Evolutionary conservation across 75 land plant species (phyloP).

Genomic region (Pinus albicaulis): DNA sequence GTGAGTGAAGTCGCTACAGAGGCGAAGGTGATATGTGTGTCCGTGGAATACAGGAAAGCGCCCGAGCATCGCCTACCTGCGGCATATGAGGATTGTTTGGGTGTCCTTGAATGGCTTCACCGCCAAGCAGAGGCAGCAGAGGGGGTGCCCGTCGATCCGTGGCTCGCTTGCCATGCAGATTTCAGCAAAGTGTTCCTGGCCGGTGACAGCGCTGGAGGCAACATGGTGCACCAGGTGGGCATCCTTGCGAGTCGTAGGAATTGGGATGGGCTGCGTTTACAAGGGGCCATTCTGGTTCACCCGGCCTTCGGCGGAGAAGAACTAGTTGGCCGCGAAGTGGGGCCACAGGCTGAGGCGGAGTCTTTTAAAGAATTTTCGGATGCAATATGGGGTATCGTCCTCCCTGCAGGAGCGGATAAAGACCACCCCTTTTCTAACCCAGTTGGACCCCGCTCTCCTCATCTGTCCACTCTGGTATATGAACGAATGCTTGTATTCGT

Average conservation of each 20-base stretch:
- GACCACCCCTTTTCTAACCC: too few species aligned
- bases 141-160: constrained; percentile 19
- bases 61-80: constrained; percentile 63
- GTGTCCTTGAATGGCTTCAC: constrained; percentile 48
- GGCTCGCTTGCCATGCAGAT: constrained; percentile 25
- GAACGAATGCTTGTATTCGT: background rate
- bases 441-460: background rate
- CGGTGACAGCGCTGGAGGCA: constrained; percentile 72
- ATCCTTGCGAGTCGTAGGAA: background rate
- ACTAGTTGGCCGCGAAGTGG: constrained; percentile 14
- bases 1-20: constrained; percentile 16
- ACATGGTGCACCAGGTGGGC: constrained; percentile 41
- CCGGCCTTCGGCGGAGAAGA: constrained; percentile 41
- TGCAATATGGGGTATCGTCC: background rate
- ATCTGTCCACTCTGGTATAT: constrained; percentile 6
- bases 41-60: constrained; percentile 55
- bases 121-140: constrained; percentile 10
- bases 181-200: constrained; percentile 25
- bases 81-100: constrained; percentile 55
- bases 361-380: background rate
- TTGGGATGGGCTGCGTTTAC: too few species aligned
- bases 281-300: constrained; percentile 7
- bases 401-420: background rate
- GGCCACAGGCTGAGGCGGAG: background rate
- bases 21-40: constrained; percentile 9